Base-by-base conservation (phyloP, 1,284 basidiomycete species). In the Wallemia mellicola region DNA sequence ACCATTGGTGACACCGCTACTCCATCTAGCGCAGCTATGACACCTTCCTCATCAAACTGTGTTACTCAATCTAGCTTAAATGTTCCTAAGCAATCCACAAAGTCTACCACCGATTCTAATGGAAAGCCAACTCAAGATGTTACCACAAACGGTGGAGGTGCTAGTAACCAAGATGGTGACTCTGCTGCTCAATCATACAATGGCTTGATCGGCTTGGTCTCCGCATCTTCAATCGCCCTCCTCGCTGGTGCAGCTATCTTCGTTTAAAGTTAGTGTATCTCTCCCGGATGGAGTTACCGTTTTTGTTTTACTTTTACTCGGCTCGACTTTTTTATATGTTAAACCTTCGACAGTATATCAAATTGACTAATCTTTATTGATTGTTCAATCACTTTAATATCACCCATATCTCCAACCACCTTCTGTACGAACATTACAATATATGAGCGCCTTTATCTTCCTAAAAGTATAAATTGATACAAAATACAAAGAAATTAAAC, bases 1-100 rank as follows among this genome's bases (percentile, higher is more conserved):
- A 57, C 55, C 27, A 28, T 57, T 25, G 55, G 55, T 26, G 55
- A 57, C 24, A 57, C 55, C 5, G 55, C 55, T 28, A 57, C 55
- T 3, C 55, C n/a, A n/a, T n/a, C 55, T 14, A 27, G 25, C 25
- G 25, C 55, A 3, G 55, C 27, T n/a, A 24, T 57, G 14, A 57
- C 55, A 7, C 55, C 55, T 28, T 26, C 55, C 24, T 27, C 55
- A 15, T 57, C 55, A 9, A 57, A 57, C 55, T 57, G 55, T 25
- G 14, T 5, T 5, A 48, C 38, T 3, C 38, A 48, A 22, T 11
- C 9, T n/a, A 11, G n/a, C 14, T 22, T 48, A n/a, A 48, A 48
- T 22, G 38, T n/a, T n/a, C 9, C 38, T 48, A 7, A 48, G 19
- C 38, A 32, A 32, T 32, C 30, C 30, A 9, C 30, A 19, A 9